Conservation (phyloP, 495 filamentous ascomycete genomes). For the Xylaria nigripes region DNA sequence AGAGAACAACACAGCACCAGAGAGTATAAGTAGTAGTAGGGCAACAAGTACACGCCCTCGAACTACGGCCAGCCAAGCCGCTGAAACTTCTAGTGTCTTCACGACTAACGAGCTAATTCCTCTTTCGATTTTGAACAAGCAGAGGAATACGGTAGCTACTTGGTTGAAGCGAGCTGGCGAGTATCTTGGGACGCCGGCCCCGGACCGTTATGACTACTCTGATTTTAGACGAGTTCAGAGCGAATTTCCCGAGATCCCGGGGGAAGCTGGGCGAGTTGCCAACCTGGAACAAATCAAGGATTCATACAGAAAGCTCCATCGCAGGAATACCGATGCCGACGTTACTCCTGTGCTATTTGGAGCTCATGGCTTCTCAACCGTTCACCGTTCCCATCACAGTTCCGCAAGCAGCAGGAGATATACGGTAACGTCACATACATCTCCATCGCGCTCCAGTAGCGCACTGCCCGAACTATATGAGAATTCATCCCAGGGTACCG, state of each 20-base stretch:
- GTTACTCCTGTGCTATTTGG: slow-evolving; percentile 17
- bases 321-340: slow-evolving; percentile 9
- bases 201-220: slow-evolving; percentile 36
- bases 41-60: neutral
- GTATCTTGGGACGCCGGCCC: slow-evolving; percentile 33
- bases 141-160: slow-evolving; percentile 35
- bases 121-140: slow-evolving; percentile 3
- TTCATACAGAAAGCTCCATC: slow-evolving; percentile 28
- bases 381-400: slow-evolving; percentile 8
- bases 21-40: neutral
- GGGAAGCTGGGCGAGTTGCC: slow-evolving; percentile 37
- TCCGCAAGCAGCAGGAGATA: slow-evolving; percentile 10
- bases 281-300: slow-evolving; percentile 31
- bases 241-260: slow-evolving; percentile 44
- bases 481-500: slow-evolving; percentile 7
- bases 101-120: neutral
- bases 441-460: slow-evolving; percentile 14
- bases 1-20: neutral
- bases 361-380: slow-evolving; percentile 20
- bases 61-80: neutral
- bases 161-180: slow-evolving; percentile 27
- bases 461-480: slow-evolving; percentile 9
- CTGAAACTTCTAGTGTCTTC: neutral
- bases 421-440: slow-evolving; percentile 6
- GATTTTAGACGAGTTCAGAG: slow-evolving; percentile 38